Evolutionary conservation across 2,329 filamentous ascomycete genomes (phyloP), one percentile per base, ranked within the genome.

Genomic region (Onygenales sp.): DNA sequence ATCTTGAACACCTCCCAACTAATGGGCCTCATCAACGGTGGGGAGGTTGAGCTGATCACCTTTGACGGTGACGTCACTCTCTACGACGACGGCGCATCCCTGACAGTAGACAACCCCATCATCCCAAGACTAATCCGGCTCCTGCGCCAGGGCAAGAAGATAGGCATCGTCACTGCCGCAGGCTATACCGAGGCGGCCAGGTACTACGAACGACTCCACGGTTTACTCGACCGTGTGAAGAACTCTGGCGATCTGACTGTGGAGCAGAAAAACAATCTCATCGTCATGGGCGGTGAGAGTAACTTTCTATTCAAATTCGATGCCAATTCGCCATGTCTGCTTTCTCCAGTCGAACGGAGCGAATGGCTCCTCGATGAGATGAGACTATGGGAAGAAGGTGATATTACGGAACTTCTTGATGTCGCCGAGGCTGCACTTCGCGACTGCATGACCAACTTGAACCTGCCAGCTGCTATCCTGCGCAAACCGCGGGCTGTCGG

Each of bases 51-150:
- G 61, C 79, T 98, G 3, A 85, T 95, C 52, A 98, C 93, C 0
- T 98, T 98, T 67, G 93, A 98, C 69, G 93, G 93, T 70, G 93
- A 98, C 70, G 90, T 98, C 49, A 98, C 93, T 1, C 78, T 98
- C 21, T 98, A 98, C 68, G 87, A 90, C 54, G 87, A 98, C 64
- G 93, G 93, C 10, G 79, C 89, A 62, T 88, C 83, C 58, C 77
- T 98, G 7, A 83, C 85, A 52, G 76, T 84, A 0, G 77, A 81
- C 13, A 95, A 87, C 66, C 87, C 89, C 0, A 83, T 95, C 13
- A 90, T 97, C 51, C 74, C 74, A 3, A 77, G 81, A 8, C 80
- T 85, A 46, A 63, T 84, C 52, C 83, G 84, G 56, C 82, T 98
- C 13, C 80, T 98, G 61, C 78, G 77, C 46, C 84, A 84, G 59